These are phyloP conservation scores for Colletotrichum endophyticum DNA, from an alignment of 2,329 filamentous ascomycete species.

Conservation along the genomic window DNA sequence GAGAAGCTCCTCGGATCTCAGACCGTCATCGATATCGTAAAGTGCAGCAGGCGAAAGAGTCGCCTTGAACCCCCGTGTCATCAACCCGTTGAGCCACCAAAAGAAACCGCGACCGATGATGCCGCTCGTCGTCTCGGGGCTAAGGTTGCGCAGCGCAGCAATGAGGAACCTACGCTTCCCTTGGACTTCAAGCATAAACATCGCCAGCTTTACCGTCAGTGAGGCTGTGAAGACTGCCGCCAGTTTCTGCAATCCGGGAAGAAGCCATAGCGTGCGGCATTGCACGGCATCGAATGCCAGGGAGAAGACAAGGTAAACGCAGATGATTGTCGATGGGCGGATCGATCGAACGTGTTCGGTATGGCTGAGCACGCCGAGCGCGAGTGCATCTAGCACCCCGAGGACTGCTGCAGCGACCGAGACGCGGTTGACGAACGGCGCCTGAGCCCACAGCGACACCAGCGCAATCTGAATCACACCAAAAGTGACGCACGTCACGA, in stretches of 20 bases:
- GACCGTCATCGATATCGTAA: slow-evolving; percentile 28
- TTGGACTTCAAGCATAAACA: slow-evolving; percentile 30
- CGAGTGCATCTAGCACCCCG: slow-evolving; percentile 29
- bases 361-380: slow-evolving; percentile 31
- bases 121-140: slow-evolving; percentile 21
- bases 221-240: slow-evolving; percentile 28
- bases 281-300: slow-evolving; percentile 36
- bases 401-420: slow-evolving; percentile 33
- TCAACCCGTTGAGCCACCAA: slow-evolving; percentile 35
- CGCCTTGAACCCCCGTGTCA: slow-evolving; percentile 23
- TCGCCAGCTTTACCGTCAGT: slow-evolving; percentile 25
- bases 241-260: slow-evolving; percentile 27
- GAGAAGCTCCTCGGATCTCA: slow-evolving; percentile 31
- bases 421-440: slow-evolving; percentile 27
- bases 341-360: slow-evolving; percentile 37
- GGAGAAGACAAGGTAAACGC: slow-evolving; percentile 31
- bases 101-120: slow-evolving; percentile 35
- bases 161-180: not conserved
- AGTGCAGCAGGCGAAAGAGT: slow-evolving; percentile 11
- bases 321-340: slow-evolving; percentile 34
- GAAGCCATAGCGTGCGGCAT: slow-evolving; percentile 35
- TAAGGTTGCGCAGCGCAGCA: not conserved
- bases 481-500: not conserved
- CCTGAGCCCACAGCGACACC: slow-evolving; percentile 28
- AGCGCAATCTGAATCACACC: slow-evolving; percentile 27